Evolutionary conservation across 257 asterid species (phyloP), one percentile per base, ranked within the genome.

Genomic region (Misopates orontium): DNA sequence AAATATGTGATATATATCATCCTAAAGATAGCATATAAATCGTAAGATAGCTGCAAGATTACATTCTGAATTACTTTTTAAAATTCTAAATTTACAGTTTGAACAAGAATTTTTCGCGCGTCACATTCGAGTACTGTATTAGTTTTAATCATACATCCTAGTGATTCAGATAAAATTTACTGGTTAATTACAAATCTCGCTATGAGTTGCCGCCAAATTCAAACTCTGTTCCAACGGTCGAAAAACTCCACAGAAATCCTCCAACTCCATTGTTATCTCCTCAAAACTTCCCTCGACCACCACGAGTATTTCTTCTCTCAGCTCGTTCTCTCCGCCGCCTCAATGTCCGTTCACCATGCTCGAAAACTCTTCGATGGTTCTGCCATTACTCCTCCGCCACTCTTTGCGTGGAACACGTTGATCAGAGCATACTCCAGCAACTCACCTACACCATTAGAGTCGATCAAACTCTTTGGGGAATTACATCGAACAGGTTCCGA

Each of bases 341-440:
- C 87, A 25, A 56, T 75, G 53, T 85, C 91, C 32, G 69, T 83
- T 53, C 78, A 60, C 73, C 67, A 75, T 67, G 79, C 84, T 1
- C 69, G 84, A 15, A 67, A 22, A 9, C 59, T 78, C 56, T 85
- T 87, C 32, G 73, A 84, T 21, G 10, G 60, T 32, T 72, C 92
- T 1, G 81, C 80, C 1, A 67, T 78, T 52, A 61, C 55, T 17
- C 93, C 87, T 8, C 84, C 83, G 4, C 83, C 86, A 2, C 74
- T 81, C 28, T 89, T 86, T 47, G 81, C 96, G 4, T 70, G 85
- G 84, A 89, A 89, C 73, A 72, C 84, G 25, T 47, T 86, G 15
- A 83, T 86, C 72, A 77, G 47, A 73, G 84, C 75, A 7, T 86
- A 86, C 74, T 76, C 93, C 25, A 84, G 75, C 70, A 74, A 66